phyloP scores from a whole-genome alignment of 768 basidiomycete species.

The Phylloporus rhodoxanthus region DNA sequence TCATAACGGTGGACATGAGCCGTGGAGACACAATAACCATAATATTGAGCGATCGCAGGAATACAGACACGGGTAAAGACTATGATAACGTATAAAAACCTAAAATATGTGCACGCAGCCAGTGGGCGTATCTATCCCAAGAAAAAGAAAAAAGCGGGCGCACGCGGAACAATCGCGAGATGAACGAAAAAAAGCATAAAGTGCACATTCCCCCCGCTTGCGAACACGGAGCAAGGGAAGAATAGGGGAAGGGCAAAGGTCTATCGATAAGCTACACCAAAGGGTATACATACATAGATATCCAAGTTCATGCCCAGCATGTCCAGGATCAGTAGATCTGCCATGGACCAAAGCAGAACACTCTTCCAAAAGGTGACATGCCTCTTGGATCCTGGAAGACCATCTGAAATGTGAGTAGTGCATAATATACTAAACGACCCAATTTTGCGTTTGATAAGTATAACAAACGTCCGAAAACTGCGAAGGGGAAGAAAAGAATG shows the following conservation, averaged over 20 bases:
- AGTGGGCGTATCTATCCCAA: not conserved
- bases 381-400: constrained; percentile 2
- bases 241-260: not conserved
- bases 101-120: not conserved
- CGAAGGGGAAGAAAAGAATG: not conserved
- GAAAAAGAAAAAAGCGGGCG: not conserved
- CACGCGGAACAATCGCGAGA: not conserved
- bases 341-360: not conserved
- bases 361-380: not conserved
- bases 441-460: not conserved
- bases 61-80: not conserved
- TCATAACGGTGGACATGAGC: not conserved
- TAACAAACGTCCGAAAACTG: not conserved
- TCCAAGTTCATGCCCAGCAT: not conserved
- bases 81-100: not conserved
- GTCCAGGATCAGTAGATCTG: constrained; percentile 5
- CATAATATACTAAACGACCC: not conserved
- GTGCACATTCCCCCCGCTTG: not conserved
- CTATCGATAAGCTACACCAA: constrained; percentile 16
- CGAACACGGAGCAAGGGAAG: not conserved
- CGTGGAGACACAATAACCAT: not conserved
- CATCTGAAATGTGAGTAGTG: constrained; percentile 5
- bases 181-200: not conserved
- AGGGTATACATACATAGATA: constrained; percentile 12
- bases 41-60: not conserved